phyloP scores from a whole-genome alignment of 2,329 filamentous ascomycete species.

The Arthrocladium fulminans region DNA sequence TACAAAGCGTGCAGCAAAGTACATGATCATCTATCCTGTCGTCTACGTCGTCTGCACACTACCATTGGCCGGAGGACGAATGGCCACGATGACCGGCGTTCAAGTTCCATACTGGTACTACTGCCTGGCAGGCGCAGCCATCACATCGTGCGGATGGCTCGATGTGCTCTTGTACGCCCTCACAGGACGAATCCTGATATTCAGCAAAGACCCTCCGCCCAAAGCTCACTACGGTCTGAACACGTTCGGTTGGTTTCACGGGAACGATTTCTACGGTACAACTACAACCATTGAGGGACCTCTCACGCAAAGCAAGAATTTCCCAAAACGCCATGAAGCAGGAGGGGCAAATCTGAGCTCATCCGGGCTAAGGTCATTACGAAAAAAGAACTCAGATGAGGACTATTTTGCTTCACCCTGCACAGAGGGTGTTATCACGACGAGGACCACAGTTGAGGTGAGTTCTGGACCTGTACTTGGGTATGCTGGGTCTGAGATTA shows the following conservation, averaged over 20 bases:
- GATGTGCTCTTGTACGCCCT: conserved; percentile 51
- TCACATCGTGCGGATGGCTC: conserved; percentile 51
- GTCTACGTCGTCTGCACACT: conserved; percentile 55
- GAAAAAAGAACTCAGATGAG: conserved; percentile 15
- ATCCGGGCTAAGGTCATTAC: neutral
- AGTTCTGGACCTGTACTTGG: conserved; percentile 8
- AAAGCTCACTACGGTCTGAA: conserved; percentile 17
- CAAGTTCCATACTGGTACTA: conserved; percentile 35
- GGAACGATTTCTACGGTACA: conserved; percentile 13
- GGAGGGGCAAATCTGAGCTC: conserved; percentile 4
- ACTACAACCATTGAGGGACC: conserved; percentile 17
- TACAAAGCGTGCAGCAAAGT: conserved; percentile 36
- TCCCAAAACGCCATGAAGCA: neutral
- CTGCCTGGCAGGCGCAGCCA: conserved; percentile 46
- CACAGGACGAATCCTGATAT: conserved; percentile 47
- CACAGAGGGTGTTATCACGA: conserved; percentile 17
- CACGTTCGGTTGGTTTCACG: conserved; percentile 16
- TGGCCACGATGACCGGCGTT: conserved; percentile 32
- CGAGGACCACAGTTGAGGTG: conserved; percentile 18
- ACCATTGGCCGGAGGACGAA: conserved; percentile 47
- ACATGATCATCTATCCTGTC: conserved; percentile 41
- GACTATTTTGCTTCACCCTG: conserved; percentile 13
- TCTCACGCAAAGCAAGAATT: conserved; percentile 7
- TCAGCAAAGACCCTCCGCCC: conserved; percentile 37
- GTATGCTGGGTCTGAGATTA: conserved; percentile 12